Evolutionary conservation across 306 rosid genomes (phyloP), one percentile per base, ranked within the genome.

Genomic region (Parietaria judaica): DNA sequence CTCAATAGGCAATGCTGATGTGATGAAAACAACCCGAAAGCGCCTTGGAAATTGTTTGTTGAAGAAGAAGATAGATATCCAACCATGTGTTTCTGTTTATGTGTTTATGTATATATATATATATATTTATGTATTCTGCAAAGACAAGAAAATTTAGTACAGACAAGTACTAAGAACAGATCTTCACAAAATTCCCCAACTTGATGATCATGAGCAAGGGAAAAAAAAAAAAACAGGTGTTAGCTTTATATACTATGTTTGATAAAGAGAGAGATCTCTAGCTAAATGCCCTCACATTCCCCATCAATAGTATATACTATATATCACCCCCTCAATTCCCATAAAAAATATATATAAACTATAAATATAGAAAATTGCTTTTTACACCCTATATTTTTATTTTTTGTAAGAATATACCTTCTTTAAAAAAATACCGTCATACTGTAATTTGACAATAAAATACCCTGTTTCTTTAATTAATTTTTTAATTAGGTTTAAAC

Each of bases 231-330:
- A 14, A 5, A 11, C 41, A 31, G 5, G 6, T 23, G 31, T 11
- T 36, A 56, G 60, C 60, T 17, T 5, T 17, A 65, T 41, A 31
- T 51, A 72, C 61, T 67, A 64, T 79, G 76, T 53, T 55, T 59
- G 72, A 70, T 69, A 59, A 64, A 63, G 67, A 70, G 57, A 72
- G 65, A 69, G 74, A 79, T 52, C 36, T 31, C 39, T 23, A 46
- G n/a, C 66, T 23, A 49, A 49, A n/a, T 75, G 86, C 76, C 76
- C 74, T 76, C 79, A 82, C 80, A 79, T 84, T 87, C 86, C 81
- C 81, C 78, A 84, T 87, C 91, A 79, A 77, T 71, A 65, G 53
- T 49, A 41, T 23, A n/a, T n/a, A n/a, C 44, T 39, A 49, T 49
- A 49, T 49, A 49, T n/a, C 12, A 49, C 6, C 14, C n/a, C 77